A percentile compares a stretch with the other conserved stretches of the same genome.
Conservation (phyloP, 148 eudicot species). For the Nepenthes mirabilis region DNA sequence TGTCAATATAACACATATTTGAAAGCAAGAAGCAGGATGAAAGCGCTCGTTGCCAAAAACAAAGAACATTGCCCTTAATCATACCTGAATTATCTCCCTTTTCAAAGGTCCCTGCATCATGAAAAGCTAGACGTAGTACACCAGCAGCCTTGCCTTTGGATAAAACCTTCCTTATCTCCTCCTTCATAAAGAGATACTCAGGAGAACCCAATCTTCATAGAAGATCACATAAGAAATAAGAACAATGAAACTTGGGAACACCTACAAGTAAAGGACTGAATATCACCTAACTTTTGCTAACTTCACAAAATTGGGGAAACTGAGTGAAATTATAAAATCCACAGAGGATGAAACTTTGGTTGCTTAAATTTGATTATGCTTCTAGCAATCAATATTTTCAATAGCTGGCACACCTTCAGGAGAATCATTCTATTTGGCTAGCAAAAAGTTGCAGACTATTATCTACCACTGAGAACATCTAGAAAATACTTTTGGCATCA, state of each 20-base stretch:
- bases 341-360: too few species aligned
- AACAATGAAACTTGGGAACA: neutral
- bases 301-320: too few species aligned
- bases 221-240: slow-evolving; percentile 2
- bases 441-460: too few species aligned
- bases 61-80: slow-evolving; percentile 1
- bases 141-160: slow-evolving; percentile 90
- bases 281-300: neutral
- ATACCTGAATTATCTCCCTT: slow-evolving; percentile 54
- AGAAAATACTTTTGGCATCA: too few species aligned
- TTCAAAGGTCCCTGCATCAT: slow-evolving; percentile 95
- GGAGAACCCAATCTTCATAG: slow-evolving; percentile 24
- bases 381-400: too few species aligned
- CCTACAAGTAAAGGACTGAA: neutral
- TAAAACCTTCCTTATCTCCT: slow-evolving; percentile 64
- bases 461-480: too few species aligned
- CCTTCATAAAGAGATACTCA: slow-evolving; percentile 31
- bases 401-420: too few species aligned
- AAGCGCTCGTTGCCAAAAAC: neutral
- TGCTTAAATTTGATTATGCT: too few species aligned
- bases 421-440: too few species aligned
- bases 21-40: neutral
- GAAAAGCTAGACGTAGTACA: slow-evolving; percentile 89
- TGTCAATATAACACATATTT: neutral
- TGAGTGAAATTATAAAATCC: too few species aligned